Evolutionary conservation across 352 stramenopile genomes (phyloP).

Genomic region (Peronospora belbahrii): DNA sequence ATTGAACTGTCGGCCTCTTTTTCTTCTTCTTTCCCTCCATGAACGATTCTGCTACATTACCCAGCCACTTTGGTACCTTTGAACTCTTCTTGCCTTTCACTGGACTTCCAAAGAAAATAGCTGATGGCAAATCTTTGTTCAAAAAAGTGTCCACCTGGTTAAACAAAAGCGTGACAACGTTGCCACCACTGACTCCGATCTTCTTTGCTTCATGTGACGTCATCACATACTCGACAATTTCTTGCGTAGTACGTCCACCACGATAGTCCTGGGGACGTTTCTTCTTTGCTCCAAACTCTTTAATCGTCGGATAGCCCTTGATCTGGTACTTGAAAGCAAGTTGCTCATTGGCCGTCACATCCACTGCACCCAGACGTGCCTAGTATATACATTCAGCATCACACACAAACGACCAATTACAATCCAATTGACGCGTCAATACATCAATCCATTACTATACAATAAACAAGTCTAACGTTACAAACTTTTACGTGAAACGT

Average conservation of each 20-base stretch:
- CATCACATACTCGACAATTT: conserved; percentile 71
- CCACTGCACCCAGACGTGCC: conserved; percentile 59
- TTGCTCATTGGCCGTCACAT: conserved; percentile 49
- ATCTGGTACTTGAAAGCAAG: conserved; percentile 73
- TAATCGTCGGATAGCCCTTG: conserved; percentile 77
- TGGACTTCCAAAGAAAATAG: conserved; percentile 58
- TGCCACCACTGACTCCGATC: conserved; percentile 44
- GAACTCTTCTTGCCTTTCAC: conserved; percentile 42
- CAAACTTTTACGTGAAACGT: background rate
- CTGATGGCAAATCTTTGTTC: conserved; percentile 41
- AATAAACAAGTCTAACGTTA: background rate
- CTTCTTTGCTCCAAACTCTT: conserved; percentile 79
- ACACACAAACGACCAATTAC: background rate
- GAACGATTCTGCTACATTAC: conserved; percentile 49
- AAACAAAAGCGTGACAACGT: conserved; percentile 43
- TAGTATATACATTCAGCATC: conserved; percentile 17
- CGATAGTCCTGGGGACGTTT: conserved; percentile 70
- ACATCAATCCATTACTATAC: background rate
- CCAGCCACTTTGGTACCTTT: conserved; percentile 51
- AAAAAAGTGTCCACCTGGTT: conserved; percentile 51
- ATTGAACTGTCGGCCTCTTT: conserved; percentile 40
- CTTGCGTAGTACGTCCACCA: conserved; percentile 44
- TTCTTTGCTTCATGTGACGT: conserved; percentile 63
- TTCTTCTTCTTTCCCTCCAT: conserved; percentile 52
- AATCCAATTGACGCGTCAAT: conserved; percentile 8